These are phyloP conservation scores for Penicillium herquei DNA, from an alignment of 495 filamentous ascomycete species.

Conservation along the genomic window DNA sequence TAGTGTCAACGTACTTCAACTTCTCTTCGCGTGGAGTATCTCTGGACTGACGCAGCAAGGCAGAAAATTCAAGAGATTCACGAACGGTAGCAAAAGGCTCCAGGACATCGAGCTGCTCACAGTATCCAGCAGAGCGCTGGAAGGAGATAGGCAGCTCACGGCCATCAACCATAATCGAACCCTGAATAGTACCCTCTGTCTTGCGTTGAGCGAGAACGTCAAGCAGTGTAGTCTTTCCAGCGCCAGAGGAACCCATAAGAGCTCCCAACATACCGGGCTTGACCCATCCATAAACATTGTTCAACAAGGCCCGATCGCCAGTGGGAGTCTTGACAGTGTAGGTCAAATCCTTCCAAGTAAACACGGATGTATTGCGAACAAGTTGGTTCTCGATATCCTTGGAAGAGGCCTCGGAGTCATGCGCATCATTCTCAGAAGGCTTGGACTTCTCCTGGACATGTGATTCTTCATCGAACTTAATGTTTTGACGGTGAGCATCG, in stretches of 20 bases:
- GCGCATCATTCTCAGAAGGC: conserved; percentile 13
- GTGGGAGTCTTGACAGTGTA: conserved; percentile 51
- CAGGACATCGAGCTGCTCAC: conserved; percentile 61
- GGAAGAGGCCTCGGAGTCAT: neutral
- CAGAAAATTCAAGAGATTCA: conserved; percentile 60
- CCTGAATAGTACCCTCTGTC: conserved; percentile 81
- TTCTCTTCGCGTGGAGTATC: conserved; percentile 54
- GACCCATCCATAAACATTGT: conserved; percentile 85
- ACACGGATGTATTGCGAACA: conserved; percentile 51
- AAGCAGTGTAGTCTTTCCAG: conserved; percentile 63
- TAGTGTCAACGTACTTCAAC: conserved; percentile 56
- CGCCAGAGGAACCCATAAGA: conserved; percentile 65
- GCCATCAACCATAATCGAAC: conserved; percentile 84
- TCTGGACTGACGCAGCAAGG: conserved; percentile 54
- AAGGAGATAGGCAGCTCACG: conserved; percentile 74
- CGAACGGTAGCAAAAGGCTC: conserved; percentile 60
- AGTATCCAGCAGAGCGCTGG: conserved; percentile 66
- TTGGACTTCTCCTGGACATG: conserved; percentile 25
- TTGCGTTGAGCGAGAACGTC: conserved; percentile 63
- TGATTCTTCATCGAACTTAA: conserved; percentile 30
- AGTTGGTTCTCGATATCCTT: conserved; percentile 22
- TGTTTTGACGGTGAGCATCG: conserved; percentile 13
- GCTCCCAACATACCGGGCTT: conserved; percentile 82
- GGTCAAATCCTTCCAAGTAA: conserved; percentile 60
- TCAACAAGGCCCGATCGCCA: conserved; percentile 54